Evolutionary conservation across 495 filamentous ascomycete species (phyloP).

Genomic region (Hyaloscypha hepaticicola): DNA sequence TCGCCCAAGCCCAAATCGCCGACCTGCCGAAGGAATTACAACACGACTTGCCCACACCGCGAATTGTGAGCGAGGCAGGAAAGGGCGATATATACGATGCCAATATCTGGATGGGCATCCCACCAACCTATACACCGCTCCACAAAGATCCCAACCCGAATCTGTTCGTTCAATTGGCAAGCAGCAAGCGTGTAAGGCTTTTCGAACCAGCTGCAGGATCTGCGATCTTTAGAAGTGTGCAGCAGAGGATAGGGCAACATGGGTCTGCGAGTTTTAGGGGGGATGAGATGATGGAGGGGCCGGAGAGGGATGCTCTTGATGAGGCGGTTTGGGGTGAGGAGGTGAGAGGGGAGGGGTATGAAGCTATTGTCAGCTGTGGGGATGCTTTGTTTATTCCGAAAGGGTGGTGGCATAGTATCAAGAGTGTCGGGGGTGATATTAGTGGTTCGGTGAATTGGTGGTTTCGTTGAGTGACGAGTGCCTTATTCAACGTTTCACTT

Average conservation of each 20-base stretch:
- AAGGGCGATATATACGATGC: slow-evolving; percentile 78
- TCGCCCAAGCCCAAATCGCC: slow-evolving; percentile 76
- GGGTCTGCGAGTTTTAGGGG: slow-evolving; percentile 63
- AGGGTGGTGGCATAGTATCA: slow-evolving; percentile 96
- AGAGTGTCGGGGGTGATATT: slow-evolving; percentile 53
- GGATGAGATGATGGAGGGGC: slow-evolving; percentile 90
- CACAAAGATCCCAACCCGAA: slow-evolving; percentile 96
- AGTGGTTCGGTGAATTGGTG: slow-evolving; percentile 21
- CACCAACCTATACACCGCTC: slow-evolving; percentile 83
- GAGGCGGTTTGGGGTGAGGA: slow-evolving; percentile 64
- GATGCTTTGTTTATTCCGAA: slow-evolving; percentile 86
- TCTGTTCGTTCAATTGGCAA: slow-evolving; percentile 79
- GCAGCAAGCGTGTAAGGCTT: slow-evolving; percentile 71
- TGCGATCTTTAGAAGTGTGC: slow-evolving; percentile 57
- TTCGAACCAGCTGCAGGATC: slow-evolving; percentile 60
- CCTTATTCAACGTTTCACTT: too few relatives aligned
- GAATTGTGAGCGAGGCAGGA: slow-evolving; percentile 57
- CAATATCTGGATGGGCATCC: slow-evolving; percentile 83
- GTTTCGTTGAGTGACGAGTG: slow-evolving; percentile 9
- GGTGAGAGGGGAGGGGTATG: slow-evolving; percentile 41
- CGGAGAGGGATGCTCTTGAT: slow-evolving; percentile 64
- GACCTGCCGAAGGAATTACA: slow-evolving; percentile 61
- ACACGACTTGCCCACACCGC: slow-evolving; percentile 67
- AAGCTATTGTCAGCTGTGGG: slow-evolving; percentile 59
- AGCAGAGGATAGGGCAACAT: slow-evolving; percentile 44